phyloP scores from a whole-genome alignment of 345 rosid genomes.

The Aquilaria yunnanensis region DNA sequence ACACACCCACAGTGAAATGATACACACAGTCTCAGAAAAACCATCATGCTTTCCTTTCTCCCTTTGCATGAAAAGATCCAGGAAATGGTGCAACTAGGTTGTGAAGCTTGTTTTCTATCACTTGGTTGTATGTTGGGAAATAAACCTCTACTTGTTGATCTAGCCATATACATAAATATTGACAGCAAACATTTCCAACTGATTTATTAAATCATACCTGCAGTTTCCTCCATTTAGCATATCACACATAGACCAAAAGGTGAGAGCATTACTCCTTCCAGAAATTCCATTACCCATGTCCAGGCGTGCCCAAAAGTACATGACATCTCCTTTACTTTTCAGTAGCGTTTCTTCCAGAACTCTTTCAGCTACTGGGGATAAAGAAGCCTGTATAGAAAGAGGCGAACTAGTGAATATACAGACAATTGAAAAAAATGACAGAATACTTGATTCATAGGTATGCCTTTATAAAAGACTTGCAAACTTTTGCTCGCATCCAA shows the following conservation, averaged over 20 bases:
- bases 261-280: constrained; percentile 32
- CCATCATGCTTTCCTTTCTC: too few relatives aligned
- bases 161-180: constrained; percentile 3
- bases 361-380: constrained; percentile 53
- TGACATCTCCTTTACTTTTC: constrained; percentile 48
- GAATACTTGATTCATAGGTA: too few relatives aligned
- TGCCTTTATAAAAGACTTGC: too few relatives aligned
- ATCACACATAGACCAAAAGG: constrained; percentile 81
- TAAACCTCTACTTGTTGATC: constrained; percentile 3
- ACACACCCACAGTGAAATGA: too few relatives aligned
- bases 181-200: constrained; percentile 5
- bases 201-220: constrained; percentile 36
- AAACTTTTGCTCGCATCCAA: not conserved
- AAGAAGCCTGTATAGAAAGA: constrained; percentile 41
- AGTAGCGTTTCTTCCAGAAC: constrained; percentile 53
- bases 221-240: constrained; percentile 64
- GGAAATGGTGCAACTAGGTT: too few relatives aligned
- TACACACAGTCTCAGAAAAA: too few relatives aligned
- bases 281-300: constrained; percentile 40
- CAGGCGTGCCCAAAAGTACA: constrained; percentile 67
- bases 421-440: not conserved
- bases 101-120: too few relatives aligned
- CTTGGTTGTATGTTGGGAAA: not conserved
- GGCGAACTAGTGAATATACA: constrained; percentile 4
- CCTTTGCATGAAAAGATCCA: too few relatives aligned